phyloP scores from a whole-genome alignment of 2,329 filamentous ascomycete species.

The Exserohilum rostratum region DNA sequence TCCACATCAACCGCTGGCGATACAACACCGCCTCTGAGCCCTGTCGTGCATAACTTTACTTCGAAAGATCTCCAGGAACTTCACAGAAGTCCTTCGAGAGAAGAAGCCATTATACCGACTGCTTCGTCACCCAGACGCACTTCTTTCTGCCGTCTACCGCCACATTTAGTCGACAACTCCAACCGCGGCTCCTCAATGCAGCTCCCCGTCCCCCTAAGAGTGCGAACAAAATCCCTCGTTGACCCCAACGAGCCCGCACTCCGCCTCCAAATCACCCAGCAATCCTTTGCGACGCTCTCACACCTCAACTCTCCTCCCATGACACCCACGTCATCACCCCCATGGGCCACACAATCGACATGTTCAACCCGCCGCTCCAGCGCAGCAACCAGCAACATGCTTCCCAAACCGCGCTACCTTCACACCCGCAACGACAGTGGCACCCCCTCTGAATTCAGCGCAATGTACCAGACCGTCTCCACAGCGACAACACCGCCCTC shows the following conservation, averaged over 20 bases:
- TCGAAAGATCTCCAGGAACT: slow-evolving; percentile 29
- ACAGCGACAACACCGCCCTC: slow-evolving; percentile 21
- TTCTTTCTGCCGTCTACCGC: slow-evolving; percentile 24
- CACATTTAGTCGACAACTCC: slow-evolving; percentile 33
- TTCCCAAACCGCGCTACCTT: slow-evolving; percentile 18
- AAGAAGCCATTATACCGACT: slow-evolving; percentile 16
- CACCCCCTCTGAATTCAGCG: slow-evolving; percentile 38
- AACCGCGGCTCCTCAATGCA: slow-evolving; percentile 40
- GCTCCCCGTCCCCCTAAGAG: slow-evolving; percentile 22
- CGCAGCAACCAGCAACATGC: slow-evolving; percentile 32
- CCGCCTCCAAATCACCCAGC: slow-evolving; percentile 35
- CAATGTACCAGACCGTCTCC: slow-evolving; percentile 28
- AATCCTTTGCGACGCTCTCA: slow-evolving; percentile 12
- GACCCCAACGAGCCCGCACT: slow-evolving; percentile 40
- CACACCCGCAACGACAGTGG: slow-evolving; percentile 35
- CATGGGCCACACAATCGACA: slow-evolving; percentile 28
- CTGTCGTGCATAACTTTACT: slow-evolving; percentile 31
- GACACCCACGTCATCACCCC: slow-evolving; percentile 29
- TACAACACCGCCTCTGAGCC: slow-evolving; percentile 36
- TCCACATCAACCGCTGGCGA: slow-evolving; percentile 26
- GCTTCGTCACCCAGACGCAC: slow-evolving; percentile 28
- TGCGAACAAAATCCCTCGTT: slow-evolving; percentile 38
- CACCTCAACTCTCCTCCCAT: slow-evolving; percentile 20
- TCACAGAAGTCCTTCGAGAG: slow-evolving; percentile 22
- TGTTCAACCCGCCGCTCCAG: slow-evolving; percentile 30